phyloP scores from a whole-genome alignment of 2,329 filamentous ascomycete genomes.

The Pyrenophora seminiperda region DNA sequence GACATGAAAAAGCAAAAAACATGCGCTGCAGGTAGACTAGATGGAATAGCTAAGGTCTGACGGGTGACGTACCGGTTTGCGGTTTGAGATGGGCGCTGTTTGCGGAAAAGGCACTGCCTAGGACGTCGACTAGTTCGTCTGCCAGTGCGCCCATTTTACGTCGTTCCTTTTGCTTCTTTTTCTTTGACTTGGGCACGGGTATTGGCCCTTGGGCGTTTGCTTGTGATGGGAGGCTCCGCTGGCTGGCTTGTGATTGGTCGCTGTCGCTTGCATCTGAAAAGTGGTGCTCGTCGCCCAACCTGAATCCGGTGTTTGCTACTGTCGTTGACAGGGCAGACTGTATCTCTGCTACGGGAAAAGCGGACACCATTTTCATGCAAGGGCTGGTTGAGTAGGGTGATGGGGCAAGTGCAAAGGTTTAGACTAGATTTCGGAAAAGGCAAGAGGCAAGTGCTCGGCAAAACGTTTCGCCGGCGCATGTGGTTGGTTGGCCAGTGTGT shows the following conservation, averaged over 20 bases:
- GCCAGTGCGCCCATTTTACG: conserved; percentile 28
- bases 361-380: conserved; percentile 15
- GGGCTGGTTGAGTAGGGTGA: conserved; percentile 4
- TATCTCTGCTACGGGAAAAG: conserved; percentile 4
- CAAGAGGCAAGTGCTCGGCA: conserved; percentile 20
- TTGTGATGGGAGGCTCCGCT: conserved; percentile 20
- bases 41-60: not conserved
- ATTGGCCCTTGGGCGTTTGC: conserved; percentile 9
- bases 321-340: not conserved
- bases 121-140: conserved; percentile 24
- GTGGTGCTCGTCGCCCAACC: conserved; percentile 14
- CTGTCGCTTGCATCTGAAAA: conserved; percentile 28
- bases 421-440: conserved; percentile 12
- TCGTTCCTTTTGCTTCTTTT: conserved; percentile 26
- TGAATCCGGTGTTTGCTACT: conserved; percentile 16
- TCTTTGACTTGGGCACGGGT: conserved; percentile 15
- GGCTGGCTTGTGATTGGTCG: conserved; percentile 33
- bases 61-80: conserved; percentile 19
- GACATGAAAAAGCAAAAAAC: not conserved
- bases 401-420: conserved; percentile 7
- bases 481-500: conserved; percentile 28
- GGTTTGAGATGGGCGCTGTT: conserved; percentile 1
- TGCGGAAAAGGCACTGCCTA: conserved; percentile 24
- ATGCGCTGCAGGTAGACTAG: not conserved
- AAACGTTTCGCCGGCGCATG: conserved; percentile 26